phyloP scores from a whole-genome alignment of 495 filamentous ascomycete species.

The Melanomma pulvis-pyrius region DNA sequence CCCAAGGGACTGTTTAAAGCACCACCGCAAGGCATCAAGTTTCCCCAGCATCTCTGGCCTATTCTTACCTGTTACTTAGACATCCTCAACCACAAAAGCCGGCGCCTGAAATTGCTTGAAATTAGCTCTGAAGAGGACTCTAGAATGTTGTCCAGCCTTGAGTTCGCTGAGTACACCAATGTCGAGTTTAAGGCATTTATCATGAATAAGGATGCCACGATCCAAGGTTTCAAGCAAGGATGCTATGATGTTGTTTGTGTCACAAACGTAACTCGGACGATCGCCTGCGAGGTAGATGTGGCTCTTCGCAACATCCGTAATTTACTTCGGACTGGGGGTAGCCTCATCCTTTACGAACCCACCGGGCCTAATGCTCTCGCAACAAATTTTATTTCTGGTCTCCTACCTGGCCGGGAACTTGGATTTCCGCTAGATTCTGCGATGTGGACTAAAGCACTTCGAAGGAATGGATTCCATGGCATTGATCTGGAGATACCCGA shows the following conservation, averaged over 20 bases:
- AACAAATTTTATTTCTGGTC: conserved; percentile 3
- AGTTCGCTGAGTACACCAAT: not conserved
- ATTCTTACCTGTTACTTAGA: not conserved
- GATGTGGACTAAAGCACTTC: conserved; percentile 3
- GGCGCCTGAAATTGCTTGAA: not conserved
- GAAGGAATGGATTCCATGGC: not conserved
- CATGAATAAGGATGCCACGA: conserved; percentile 21
- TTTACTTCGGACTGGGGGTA: conserved; percentile 28
- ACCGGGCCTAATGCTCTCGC: not conserved
- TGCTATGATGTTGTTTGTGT: conserved; percentile 34
- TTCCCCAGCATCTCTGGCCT: too few relatives aligned
- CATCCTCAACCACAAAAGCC: not conserved
- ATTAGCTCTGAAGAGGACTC: not conserved
- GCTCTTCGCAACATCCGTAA: conserved; percentile 19
- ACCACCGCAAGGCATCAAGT: too few relatives aligned
- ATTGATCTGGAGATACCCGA: conserved; percentile 10
- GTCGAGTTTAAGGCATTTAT: conserved; percentile 24
- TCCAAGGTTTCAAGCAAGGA: conserved; percentile 25
- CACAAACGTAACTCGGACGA: conserved; percentile 25
- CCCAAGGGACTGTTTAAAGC: too few relatives aligned
- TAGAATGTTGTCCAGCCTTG: not conserved
- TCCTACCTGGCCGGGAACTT: conserved; percentile 16
- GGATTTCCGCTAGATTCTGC: not conserved
- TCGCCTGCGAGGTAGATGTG: conserved; percentile 8
- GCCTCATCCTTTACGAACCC: conserved; percentile 24